These are phyloP conservation scores for Lasiodiplodia sp. DNA, from an alignment of 2,329 filamentous ascomycete species.

Conservation along the genomic window DNA sequence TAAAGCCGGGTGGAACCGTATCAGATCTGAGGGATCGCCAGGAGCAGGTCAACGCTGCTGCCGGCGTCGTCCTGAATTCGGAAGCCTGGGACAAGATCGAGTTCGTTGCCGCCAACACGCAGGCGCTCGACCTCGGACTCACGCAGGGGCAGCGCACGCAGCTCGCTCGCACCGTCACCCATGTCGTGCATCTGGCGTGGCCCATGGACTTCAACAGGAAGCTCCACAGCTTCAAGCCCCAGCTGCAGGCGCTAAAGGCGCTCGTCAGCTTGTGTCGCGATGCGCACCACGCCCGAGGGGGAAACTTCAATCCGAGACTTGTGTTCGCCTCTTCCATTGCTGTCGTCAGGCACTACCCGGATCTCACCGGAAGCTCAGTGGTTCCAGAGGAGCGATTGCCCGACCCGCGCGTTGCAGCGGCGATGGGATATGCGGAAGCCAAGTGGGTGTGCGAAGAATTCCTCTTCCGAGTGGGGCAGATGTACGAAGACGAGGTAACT, in stretches of 20 bases:
- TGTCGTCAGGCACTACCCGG: neutral
- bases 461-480: neutral
- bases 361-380: neutral
- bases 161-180: conserved; percentile 2
- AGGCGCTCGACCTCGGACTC: neutral
- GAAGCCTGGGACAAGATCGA: neutral
- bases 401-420: neutral
- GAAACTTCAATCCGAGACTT: neutral
- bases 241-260: neutral
- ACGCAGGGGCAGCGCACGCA: neutral
- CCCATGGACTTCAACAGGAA: conserved; percentile 29
- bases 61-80: neutral
- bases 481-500: neutral
- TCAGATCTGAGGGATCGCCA: neutral
- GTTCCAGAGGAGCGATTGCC: neutral
- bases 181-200: conserved; percentile 28
- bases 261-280: neutral
- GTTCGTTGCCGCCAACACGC: neutral
- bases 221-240: conserved; percentile 2
- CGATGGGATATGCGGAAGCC: conserved; percentile 29
- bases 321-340: conserved; percentile 13
- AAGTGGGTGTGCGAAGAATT: conserved; percentile 31
- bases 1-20: neutral
- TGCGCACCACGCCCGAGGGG: neutral
- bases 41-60: neutral